Conservation (phyloP, 768 basidiomycete species). For the Trametes cinnabarina region DNA sequence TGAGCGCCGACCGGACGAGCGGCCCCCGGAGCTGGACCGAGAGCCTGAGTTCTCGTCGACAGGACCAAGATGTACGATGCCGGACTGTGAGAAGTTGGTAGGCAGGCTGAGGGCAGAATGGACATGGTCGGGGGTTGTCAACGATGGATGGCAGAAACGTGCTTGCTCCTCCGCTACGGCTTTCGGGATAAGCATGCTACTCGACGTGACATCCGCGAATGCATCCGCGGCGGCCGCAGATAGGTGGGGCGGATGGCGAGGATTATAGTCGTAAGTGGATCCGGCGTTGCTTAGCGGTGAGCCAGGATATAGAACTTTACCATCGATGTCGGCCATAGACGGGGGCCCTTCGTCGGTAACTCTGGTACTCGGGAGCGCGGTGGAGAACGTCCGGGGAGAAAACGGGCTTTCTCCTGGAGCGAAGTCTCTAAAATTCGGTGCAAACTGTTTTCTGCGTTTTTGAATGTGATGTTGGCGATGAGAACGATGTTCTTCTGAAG, state of each 20-base stretch:
- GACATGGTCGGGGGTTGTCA: neutral
- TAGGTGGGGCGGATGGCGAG: conserved; percentile 22
- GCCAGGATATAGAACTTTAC: conserved; percentile 11
- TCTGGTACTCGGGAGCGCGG: neutral
- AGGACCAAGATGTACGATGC: conserved; percentile 30
- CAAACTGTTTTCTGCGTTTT: conserved; percentile 7
- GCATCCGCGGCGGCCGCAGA: conserved; percentile 22
- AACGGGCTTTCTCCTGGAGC: conserved; percentile 17
- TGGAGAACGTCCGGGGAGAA: conserved; percentile 19
- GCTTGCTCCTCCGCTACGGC: neutral
- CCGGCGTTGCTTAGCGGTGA: neutral
- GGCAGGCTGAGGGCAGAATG: neutral
- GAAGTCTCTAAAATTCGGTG: conserved; percentile 26
- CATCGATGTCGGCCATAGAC: conserved; percentile 11
- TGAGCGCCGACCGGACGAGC: neutral
- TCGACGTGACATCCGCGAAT: conserved; percentile 16
- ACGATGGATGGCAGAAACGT: neutral
- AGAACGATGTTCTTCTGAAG: neutral
- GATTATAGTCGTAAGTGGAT: conserved; percentile 6
- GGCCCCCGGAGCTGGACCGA: conserved; percentile 8
- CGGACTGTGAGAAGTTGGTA: conserved; percentile 28
- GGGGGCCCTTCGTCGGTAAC: neutral
- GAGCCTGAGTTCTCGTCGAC: conserved; percentile 10
- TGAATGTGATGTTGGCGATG: neutral
- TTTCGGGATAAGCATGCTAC: conserved; percentile 1